These are phyloP conservation scores for Solanum chmielewskii DNA, from an alignment of 257 asterid species.

Conservation along the genomic window DNA sequence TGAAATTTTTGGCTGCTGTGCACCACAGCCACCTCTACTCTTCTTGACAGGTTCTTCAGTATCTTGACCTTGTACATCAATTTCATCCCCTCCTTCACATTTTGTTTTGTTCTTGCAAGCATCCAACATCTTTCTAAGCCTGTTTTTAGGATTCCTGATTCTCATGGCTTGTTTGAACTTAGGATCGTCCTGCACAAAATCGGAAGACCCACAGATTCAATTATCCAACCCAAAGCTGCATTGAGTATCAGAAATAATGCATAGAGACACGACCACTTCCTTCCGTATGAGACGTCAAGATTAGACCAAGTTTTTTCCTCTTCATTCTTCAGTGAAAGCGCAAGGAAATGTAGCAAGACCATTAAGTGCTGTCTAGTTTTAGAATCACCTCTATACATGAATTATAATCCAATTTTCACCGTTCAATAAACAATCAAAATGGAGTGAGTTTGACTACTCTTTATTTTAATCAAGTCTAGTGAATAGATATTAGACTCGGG, in stretches of 20 bases:
- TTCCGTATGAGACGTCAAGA: neutral
- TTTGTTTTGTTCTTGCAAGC: conserved; percentile 79
- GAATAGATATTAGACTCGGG: neutral
- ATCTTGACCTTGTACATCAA: conserved; percentile 63
- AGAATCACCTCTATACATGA: neutral
- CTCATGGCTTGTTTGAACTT: conserved; percentile 84
- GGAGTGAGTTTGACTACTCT: neutral
- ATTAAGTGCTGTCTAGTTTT: neutral
- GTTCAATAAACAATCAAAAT: neutral
- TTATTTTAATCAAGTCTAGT: neutral
- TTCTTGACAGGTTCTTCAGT: conserved; percentile 72
- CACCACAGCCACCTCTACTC: conserved; percentile 92
- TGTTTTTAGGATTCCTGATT: conserved; percentile 74
- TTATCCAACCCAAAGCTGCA: neutral
- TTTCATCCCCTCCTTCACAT: conserved; percentile 94
- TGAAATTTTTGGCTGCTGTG: conserved; percentile 88
- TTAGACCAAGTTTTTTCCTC: neutral
- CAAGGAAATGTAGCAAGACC: neutral
- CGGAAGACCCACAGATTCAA: neutral
- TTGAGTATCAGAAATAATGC: neutral
- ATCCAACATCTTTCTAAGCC: conserved; percentile 66
- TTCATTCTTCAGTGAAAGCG: neutral
- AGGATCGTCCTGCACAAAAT: conserved; percentile 48
- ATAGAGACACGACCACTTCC: neutral
- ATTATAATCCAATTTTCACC: neutral